Conservation (phyloP, 768 basidiomycete genomes). For the Ramaria rubella region DNA sequence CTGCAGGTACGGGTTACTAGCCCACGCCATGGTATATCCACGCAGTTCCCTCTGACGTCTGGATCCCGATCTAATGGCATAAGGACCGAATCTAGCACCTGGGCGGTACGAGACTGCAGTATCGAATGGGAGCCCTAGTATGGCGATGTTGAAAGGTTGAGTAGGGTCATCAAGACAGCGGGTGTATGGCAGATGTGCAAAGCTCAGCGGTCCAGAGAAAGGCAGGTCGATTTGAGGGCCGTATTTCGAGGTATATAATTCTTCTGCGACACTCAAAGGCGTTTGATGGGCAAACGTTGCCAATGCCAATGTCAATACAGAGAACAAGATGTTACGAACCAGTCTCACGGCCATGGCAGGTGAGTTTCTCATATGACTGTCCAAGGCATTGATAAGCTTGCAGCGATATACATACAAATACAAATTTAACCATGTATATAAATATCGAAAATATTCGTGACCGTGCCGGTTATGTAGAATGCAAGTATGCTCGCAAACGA, state of each 20-base stretch:
- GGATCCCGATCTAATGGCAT: slow-evolving; percentile 76
- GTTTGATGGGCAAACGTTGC: not conserved
- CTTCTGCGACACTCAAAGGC: slow-evolving; percentile 14
- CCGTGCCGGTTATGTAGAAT: too few species aligned
- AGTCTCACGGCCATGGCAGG: not conserved
- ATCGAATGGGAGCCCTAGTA: slow-evolving; percentile 78
- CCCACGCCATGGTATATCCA: slow-evolving; percentile 70
- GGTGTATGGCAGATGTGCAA: slow-evolving; percentile 73
- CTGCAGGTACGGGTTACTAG: slow-evolving; percentile 53
- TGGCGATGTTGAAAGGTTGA: slow-evolving; percentile 61
- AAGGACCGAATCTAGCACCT: slow-evolving; percentile 84
- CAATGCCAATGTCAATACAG: too few species aligned
- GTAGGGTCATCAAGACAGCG: slow-evolving; percentile 59
- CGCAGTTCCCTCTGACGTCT: slow-evolving; percentile 49
- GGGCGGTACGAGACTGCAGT: slow-evolving; percentile 49
- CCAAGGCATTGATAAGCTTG: not conserved
- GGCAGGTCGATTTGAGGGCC: slow-evolving; percentile 65
- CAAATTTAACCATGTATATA: too few species aligned
- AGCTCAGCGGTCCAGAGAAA: slow-evolving; percentile 77
- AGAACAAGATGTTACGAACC: not conserved
- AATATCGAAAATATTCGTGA: too few species aligned
- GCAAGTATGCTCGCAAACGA: too few species aligned
- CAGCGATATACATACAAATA: too few species aligned
- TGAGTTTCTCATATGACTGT: too few species aligned
- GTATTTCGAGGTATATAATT: slow-evolving; percentile 66